A percentile compares a stretch with the other conserved stretches of the same genome.
These are phyloP conservation scores for Exophiala lecanii-corni DNA, from an alignment of 2,329 filamentous ascomycete genomes.

Conservation along the genomic window DNA sequence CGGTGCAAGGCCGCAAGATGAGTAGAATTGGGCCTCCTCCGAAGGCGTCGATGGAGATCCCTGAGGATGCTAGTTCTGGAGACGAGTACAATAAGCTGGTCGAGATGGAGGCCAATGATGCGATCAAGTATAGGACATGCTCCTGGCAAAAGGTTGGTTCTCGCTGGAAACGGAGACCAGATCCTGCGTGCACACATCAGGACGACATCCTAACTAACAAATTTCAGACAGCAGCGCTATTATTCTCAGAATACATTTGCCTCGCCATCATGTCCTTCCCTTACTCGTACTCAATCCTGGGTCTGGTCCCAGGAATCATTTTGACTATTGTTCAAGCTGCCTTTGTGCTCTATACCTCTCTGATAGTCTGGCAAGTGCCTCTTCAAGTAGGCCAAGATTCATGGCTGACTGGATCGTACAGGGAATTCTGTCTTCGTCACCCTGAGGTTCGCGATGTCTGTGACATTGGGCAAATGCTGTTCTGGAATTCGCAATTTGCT, in stretches of 20 bases:
- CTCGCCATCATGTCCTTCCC: conserved; percentile 93
- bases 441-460: conserved; percentile 90
- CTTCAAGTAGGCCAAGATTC: conserved; percentile 15
- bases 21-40: conserved; percentile 26
- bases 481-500: conserved; percentile 74
- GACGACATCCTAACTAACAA: not conserved
- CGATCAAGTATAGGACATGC: conserved; percentile 88
- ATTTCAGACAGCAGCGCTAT: conserved; percentile 69
- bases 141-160: conserved; percentile 74
- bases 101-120: conserved; percentile 68
- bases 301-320: conserved; percentile 80
- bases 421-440: conserved; percentile 86
- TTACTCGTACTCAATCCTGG: conserved; percentile 83
- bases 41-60: conserved; percentile 9
- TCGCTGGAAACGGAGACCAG: not conserved
- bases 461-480: conserved; percentile 92
- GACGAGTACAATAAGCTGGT: conserved; percentile 55
- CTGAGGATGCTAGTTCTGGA: conserved; percentile 35
- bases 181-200: not conserved
- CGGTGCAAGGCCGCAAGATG: conserved; percentile 22
- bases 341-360: conserved; percentile 77
- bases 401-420: conserved; percentile 37
- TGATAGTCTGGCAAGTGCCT: conserved; percentile 55
- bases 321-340: conserved; percentile 72
- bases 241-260: conserved; percentile 95